These are phyloP conservation scores for Emericellopsis atlantica DNA, from an alignment of 2,329 filamentous ascomycete species.

Conservation along the genomic window DNA sequence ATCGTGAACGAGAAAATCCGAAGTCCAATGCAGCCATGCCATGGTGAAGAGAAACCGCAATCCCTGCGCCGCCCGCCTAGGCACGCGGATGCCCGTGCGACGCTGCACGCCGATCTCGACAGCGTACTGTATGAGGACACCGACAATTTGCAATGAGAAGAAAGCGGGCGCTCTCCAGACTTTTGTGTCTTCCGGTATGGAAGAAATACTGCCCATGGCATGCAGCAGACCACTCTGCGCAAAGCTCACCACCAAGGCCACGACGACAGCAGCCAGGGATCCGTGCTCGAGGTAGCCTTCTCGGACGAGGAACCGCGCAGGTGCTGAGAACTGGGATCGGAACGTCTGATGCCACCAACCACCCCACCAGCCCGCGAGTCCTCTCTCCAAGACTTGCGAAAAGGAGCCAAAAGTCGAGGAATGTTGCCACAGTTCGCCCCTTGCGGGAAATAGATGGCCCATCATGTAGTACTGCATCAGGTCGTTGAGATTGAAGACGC, in stretches of 20 bases:
- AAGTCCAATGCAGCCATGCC: conserved; percentile 57
- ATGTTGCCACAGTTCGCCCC: conserved; percentile 37
- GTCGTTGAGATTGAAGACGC: conserved; percentile 47
- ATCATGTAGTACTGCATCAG: conserved; percentile 39
- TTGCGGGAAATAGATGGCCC: conserved; percentile 36
- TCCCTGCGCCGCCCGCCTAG: conserved; percentile 26
- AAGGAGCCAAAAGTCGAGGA: conserved; percentile 44
- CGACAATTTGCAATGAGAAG: conserved; percentile 58
- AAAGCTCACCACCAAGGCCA: conserved; percentile 34
- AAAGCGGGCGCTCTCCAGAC: conserved; percentile 50
- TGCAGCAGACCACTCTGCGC: conserved; percentile 57
- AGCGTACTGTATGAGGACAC: conserved; percentile 47
- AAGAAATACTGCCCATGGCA: conserved; percentile 53
- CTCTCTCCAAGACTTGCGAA: conserved; percentile 47
- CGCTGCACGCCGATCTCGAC: conserved; percentile 15
- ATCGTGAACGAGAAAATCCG: conserved; percentile 59
- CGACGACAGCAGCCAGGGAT: conserved; percentile 9
- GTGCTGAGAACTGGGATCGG: conserved; percentile 56
- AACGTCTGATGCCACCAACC: conserved; percentile 88
- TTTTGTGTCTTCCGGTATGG: conserved; percentile 33
- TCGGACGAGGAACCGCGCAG: conserved; percentile 33
- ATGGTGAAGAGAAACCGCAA: conserved; percentile 52
- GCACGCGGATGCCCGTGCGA: not conserved
- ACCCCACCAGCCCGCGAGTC: conserved; percentile 73
- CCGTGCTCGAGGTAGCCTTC: conserved; percentile 23